These are phyloP conservation scores for Aquilaria malaccensis DNA, from an alignment of 345 rosid genomes.

Conservation along the genomic window DNA sequence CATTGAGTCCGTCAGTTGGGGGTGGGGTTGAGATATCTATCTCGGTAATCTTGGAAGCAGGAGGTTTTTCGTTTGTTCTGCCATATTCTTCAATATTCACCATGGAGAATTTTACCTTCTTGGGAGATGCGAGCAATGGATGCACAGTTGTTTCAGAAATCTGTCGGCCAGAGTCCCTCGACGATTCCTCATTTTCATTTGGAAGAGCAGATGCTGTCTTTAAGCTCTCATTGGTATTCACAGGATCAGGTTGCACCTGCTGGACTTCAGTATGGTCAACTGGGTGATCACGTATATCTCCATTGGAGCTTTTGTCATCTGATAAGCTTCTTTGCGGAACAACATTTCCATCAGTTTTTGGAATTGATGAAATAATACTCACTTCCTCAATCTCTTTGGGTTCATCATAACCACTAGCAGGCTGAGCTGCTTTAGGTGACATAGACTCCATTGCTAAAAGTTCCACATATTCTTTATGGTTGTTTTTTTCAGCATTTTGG, in stretches of 20 bases:
- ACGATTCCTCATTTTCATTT: constrained; percentile 23
- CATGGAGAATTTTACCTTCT: constrained; percentile 26
- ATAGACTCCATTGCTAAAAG: constrained; percentile 18
- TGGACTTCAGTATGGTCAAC: constrained; percentile 5
- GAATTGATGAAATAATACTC: constrained; percentile 27
- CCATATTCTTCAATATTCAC: constrained; percentile 22
- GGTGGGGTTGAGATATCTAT: constrained; percentile 66
- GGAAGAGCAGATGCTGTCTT: constrained; percentile 21
- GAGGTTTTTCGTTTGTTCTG: constrained; percentile 16
- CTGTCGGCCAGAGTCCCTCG: constrained; percentile 16
- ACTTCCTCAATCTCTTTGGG: constrained; percentile 65
- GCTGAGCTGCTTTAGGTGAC: constrained; percentile 20
- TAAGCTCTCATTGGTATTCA: constrained; percentile 22
- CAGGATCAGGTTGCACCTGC: constrained; percentile 10
- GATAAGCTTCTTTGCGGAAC: constrained; percentile 13
- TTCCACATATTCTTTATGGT: constrained; percentile 18
- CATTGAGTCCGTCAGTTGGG: constrained; percentile 25
- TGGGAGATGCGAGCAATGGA: constrained; percentile 27
- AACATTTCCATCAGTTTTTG: constrained; percentile 23
- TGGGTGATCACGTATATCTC: constrained; percentile 6
- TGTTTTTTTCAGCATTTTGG: constrained; percentile 34
- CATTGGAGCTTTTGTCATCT: constrained; percentile 19
- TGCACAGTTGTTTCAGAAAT: constrained; percentile 23
- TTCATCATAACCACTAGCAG: constrained; percentile 26
- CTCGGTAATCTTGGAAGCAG: constrained; percentile 39